Conservation (phyloP, 108 stramenopile species). For the Fragilariopsis cylindrus region DNA sequence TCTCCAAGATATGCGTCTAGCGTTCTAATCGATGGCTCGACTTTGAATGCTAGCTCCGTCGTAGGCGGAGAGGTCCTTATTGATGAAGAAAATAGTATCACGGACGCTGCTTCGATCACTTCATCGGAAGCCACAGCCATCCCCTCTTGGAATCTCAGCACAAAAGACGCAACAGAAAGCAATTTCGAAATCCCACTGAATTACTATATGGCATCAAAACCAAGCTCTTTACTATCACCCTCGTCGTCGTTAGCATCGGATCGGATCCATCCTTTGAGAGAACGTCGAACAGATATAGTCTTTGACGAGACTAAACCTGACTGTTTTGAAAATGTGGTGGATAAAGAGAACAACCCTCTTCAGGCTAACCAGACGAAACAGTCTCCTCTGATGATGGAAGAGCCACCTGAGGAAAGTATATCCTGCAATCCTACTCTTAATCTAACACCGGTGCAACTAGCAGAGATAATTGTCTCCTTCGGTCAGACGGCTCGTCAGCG, state of each 20-base stretch:
- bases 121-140: constrained; percentile 34
- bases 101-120: constrained; percentile 18
- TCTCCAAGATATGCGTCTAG: background rate
- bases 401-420: constrained; percentile 25
- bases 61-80: background rate
- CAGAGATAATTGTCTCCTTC: constrained; percentile 33
- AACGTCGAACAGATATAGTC: background rate
- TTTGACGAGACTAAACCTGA: background rate
- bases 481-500: constrained; percentile 14
- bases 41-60: background rate
- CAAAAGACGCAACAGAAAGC: constrained; percentile 1
- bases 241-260: constrained; percentile 4
- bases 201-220: background rate
- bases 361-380: background rate
- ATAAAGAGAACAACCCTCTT: background rate
- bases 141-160: constrained; percentile 34
- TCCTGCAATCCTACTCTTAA: constrained; percentile 27
- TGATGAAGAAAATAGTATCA: background rate
- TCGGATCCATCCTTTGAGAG: background rate
- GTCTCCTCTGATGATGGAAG: constrained; percentile 20
- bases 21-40: background rate
- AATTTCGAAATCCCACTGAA: constrained; percentile 4
- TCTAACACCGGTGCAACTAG: constrained; percentile 23
- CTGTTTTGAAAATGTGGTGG: background rate
- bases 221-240: background rate